These are phyloP conservation scores for Macrophomina tecta DNA, from an alignment of 2,329 filamentous ascomycete genomes.

Conservation along the genomic window DNA sequence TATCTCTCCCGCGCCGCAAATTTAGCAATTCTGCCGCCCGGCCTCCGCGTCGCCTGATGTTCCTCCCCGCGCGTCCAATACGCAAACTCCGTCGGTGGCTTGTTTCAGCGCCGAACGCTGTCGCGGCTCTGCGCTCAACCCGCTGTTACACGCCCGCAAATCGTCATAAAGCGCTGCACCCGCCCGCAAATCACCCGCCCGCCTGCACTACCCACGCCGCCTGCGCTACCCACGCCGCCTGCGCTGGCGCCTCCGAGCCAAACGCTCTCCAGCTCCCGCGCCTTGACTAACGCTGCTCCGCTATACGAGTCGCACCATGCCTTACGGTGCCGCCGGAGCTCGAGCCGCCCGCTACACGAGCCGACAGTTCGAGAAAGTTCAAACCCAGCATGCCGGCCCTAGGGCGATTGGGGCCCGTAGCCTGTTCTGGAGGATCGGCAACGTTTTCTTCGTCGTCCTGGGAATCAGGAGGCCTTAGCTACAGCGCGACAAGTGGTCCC, in stretches of 20 bases:
- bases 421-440: conserved; percentile 10
- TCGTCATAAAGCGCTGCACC: conserved; percentile 20
- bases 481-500: conserved; percentile 15
- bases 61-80: background rate
- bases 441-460: background rate
- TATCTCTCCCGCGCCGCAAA: conserved; percentile 15
- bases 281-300: conserved; percentile 6
- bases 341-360: conserved; percentile 24
- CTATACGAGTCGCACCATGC: conserved; percentile 15
- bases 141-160: conserved; percentile 23
- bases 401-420: background rate
- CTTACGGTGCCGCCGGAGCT: conserved; percentile 20
- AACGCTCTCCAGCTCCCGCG: background rate
- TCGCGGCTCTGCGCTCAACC: conserved; percentile 21
- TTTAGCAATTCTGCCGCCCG: conserved; percentile 8
- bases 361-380: conserved; percentile 3
- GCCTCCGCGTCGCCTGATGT: conserved; percentile 8
- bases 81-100: conserved; percentile 1
- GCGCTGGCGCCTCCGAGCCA: background rate
- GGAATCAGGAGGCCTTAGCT: conserved; percentile 3
- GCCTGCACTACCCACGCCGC: background rate
- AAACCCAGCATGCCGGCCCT: background rate
- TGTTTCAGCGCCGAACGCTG: conserved; percentile 18
- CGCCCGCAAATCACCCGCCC: conserved; percentile 12
- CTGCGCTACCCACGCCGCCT: background rate